These are phyloP conservation scores for Pythium aristosporum DNA, from an alignment of 352 stramenopile species.

Conservation along the genomic window DNA sequence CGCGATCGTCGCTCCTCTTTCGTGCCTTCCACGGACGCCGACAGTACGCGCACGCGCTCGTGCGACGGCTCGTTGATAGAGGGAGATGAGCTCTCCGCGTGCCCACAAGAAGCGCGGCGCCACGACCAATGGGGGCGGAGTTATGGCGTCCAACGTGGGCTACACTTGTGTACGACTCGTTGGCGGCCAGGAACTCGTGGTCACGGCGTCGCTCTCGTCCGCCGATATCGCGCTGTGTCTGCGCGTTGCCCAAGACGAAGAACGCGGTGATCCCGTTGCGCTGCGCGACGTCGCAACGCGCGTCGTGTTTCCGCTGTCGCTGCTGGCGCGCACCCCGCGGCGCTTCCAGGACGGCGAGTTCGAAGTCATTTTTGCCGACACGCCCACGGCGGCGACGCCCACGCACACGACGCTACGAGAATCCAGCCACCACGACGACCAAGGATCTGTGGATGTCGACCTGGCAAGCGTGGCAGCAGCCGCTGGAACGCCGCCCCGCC, in stretches of 20 bases:
- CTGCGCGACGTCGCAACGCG: slow-evolving; percentile 29
- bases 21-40: not conserved
- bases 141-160: not conserved
- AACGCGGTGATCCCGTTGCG: slow-evolving; percentile 22
- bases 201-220: slow-evolving; percentile 11
- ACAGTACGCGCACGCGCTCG: not conserved
- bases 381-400: not conserved
- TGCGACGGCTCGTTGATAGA: not conserved
- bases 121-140: slow-evolving; percentile 1
- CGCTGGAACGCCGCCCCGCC: slow-evolving; percentile 5
- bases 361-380: slow-evolving; percentile 35
- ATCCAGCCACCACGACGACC: not conserved
- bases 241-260: not conserved
- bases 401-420: not conserved
- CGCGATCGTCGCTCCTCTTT: not conserved
- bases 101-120: not conserved
- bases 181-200: slow-evolving; percentile 21
- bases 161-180: slow-evolving; percentile 8
- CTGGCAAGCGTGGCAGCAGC: too few relatives aligned
- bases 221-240: slow-evolving; percentile 18
- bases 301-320: slow-evolving; percentile 71
- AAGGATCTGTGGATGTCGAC: not conserved
- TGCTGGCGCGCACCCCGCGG: slow-evolving; percentile 50
- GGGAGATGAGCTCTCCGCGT: slow-evolving; percentile 15
- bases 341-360: slow-evolving; percentile 52